Conservation (phyloP, 1,284 basidiomycete species). For the Coniferiporia sulphurascens region DNA sequence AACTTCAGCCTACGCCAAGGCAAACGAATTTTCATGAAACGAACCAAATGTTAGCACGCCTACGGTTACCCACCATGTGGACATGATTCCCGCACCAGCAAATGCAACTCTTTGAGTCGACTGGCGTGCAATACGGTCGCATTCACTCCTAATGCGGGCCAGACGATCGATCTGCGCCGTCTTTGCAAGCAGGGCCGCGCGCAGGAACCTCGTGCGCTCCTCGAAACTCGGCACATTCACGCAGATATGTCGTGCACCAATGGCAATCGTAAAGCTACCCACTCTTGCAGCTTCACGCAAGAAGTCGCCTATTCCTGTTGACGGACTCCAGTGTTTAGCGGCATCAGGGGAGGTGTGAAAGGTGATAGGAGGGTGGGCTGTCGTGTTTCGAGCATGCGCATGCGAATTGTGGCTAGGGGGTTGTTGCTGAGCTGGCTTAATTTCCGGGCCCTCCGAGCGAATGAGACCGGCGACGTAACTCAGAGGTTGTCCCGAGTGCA, state of each 20-base stretch:
- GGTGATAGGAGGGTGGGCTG: constrained; percentile 7
- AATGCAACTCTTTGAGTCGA: constrained; percentile 54
- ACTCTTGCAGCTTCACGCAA: constrained; percentile 56
- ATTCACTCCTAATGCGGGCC: constrained; percentile 47
- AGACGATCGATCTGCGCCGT: constrained; percentile 40
- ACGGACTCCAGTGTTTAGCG: constrained; percentile 47
- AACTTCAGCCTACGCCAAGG: neutral
- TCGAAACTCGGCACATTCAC: constrained; percentile 61
- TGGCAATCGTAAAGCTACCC: constrained; percentile 50
- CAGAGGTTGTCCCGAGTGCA: constrained; percentile 19
- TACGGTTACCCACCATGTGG: constrained; percentile 60
- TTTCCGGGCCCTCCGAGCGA: constrained; percentile 5
- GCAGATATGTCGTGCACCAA: constrained; percentile 37
- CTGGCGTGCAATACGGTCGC: constrained; percentile 52
- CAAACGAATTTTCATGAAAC: constrained; percentile 19
- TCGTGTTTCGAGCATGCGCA: neutral
- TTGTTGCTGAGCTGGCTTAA: neutral
- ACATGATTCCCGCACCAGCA: constrained; percentile 52
- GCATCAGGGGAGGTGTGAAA: constrained; percentile 6
- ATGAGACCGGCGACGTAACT: constrained; percentile 17
- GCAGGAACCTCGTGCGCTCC: constrained; percentile 55
- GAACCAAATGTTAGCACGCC: constrained; percentile 64
- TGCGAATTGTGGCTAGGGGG: neutral
- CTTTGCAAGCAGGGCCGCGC: constrained; percentile 43
- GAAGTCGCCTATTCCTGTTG: constrained; percentile 64